Evolutionary conservation across 176 grass and related monocot species (phyloP).

Genomic region (Oryza longistaminata): DNA sequence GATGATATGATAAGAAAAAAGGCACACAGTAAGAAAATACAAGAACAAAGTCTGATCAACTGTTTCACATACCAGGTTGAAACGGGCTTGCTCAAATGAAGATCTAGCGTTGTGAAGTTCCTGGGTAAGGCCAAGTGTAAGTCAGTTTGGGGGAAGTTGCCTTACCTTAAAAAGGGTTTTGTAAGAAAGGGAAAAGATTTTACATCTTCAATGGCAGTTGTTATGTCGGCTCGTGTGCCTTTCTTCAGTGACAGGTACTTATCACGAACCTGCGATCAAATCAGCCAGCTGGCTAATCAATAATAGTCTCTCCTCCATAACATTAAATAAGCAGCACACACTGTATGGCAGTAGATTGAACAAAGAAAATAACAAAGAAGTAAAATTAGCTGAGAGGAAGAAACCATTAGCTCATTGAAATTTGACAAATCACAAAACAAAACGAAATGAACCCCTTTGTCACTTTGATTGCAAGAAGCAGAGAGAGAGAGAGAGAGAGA

Average conservation of each 20-base stretch:
- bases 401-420: neutral
- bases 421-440: neutral
- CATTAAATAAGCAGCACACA: constrained; percentile 18
- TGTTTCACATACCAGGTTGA: constrained; percentile 75
- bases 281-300: constrained; percentile 31
- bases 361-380: neutral
- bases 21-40: constrained; percentile 1
- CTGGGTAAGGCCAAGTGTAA: constrained; percentile 50
- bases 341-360: constrained; percentile 12
- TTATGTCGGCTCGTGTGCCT: constrained; percentile 82
- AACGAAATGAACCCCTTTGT: neutral
- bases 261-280: constrained; percentile 72
- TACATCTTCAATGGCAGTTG: constrained; percentile 90
- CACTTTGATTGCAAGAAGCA: neutral
- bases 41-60: neutral
- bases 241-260: constrained; percentile 92
- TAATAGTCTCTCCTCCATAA: constrained; percentile 10
- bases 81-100: constrained; percentile 96
- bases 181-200: constrained; percentile 39
- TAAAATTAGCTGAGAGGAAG: neutral
- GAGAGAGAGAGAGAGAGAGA: neutral
- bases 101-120: constrained; percentile 91
- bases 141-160: constrained; percentile 15
- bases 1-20: constrained; percentile 24
- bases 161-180: constrained; percentile 36